These are phyloP conservation scores for Chlorella sp. DNA, from an alignment of 139 green algal genomes.

Conservation along the genomic window DNA sequence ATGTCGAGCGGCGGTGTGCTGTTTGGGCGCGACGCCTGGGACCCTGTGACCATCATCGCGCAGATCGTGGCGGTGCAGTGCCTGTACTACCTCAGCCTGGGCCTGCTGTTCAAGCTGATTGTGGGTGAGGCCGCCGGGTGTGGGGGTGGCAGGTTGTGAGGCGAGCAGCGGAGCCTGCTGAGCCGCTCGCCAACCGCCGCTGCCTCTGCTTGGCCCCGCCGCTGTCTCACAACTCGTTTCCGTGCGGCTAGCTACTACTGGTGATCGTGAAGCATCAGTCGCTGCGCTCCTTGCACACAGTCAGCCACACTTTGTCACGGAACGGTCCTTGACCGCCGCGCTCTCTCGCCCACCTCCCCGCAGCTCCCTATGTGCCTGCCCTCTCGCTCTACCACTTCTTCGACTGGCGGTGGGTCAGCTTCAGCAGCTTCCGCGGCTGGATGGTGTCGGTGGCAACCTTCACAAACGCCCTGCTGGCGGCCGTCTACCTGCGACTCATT, in stretches of 20 bases:
- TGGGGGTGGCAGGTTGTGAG: no score
- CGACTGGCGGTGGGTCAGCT: conserved; percentile 55
- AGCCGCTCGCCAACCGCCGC: no score
- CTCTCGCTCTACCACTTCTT: conserved; percentile 75
- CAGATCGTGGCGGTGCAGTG: conserved; percentile 88
- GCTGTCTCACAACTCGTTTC: no score
- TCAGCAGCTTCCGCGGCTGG: conserved; percentile 67
- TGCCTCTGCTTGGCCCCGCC: no score
- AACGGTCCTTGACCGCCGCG: not conserved
- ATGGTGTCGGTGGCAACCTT: conserved; percentile 64
- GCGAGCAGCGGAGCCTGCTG: no score
- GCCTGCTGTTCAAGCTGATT: conserved; percentile 71
- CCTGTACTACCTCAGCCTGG: conserved; percentile 84
- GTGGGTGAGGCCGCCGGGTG: conserved; percentile 58
- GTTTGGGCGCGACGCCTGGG: conserved; percentile 62
- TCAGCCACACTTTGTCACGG: no score
- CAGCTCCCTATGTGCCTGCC: conserved; percentile 64
- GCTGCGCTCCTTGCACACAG: no score
- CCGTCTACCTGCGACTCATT: conserved; percentile 44
- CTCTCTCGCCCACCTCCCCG: not conserved
- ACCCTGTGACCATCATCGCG: conserved; percentile 82
- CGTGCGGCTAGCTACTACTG: no score
- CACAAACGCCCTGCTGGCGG: conserved; percentile 58
- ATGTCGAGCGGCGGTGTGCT: conserved; percentile 14
- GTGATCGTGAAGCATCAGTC: no score